Evolutionary conservation across 2,329 filamentous ascomycete species (phyloP), one percentile per base, ranked within the genome.

Genomic region (Helotiales sp.): DNA sequence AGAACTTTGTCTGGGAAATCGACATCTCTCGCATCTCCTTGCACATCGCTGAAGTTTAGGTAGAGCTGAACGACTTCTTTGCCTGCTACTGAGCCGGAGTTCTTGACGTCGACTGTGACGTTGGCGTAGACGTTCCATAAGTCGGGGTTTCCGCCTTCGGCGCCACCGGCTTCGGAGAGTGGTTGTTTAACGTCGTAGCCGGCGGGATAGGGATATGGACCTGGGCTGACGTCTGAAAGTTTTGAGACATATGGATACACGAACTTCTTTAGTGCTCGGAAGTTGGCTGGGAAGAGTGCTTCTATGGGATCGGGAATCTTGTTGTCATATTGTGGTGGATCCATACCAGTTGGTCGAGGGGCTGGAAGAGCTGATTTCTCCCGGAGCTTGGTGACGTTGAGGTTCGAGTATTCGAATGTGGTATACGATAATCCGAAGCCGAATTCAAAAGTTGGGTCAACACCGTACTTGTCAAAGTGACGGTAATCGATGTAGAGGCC

Each of bases 401-500:
- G 71, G 22, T 81, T 77, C 1, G 79, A 77, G 30, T 86, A 77
- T 10, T 80, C 74, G 69, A 85, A 91, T 1, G 73, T 80, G 3
- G 83, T 88, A 74, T 89, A 89, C 2, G 82, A 86, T 1, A 97
- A 80, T 0, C 93, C 93, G 59, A 86, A 93, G 0, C 93, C 93
- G 66, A 97, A 97, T 47, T 91, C 89, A 70, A 87, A 97, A 1
- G 89, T 87, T 0, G 93, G 93, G 5, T 79, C 78, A 59, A 95
- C 87, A 56, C 80, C 78, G 54, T 87, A 74, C 70, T 88, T 90
- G 77, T 96, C 92, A 66, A 97, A 93, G 72, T 93, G 84, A 12
- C 92, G 87, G 75, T 97, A 96, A 76, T 97, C 93, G 64, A 96
- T 86, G 69, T 93, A 93, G 0, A 96, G 75, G 0, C 91, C 91